Base-by-base conservation (phyloP, 805 yeast genomes). In the Kluyveromyces nonfermentans region DNA sequence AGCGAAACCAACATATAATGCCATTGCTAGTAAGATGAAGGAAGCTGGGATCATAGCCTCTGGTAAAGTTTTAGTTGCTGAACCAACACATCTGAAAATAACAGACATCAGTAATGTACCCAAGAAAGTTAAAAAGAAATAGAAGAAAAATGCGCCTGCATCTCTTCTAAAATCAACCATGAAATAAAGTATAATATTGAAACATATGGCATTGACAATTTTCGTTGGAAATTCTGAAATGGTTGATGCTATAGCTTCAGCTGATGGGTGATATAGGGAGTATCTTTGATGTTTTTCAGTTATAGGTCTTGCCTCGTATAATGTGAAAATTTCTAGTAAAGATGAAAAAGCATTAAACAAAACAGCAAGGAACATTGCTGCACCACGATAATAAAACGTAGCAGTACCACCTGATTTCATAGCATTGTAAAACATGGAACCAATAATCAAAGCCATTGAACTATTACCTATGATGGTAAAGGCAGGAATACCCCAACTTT, bases 341-440 rank as follows among this genome's bases (percentile, higher is more conserved):
- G 81, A 77, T 15, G 80, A 67, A 53, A 79, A 75, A 12, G 83
- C 78, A 56, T 78, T 78, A 61, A 77, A 79, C 54, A 79, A 65
- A 37, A 76, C 70, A 18, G 82, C 80, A 59, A 80, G 80, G 64
- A 83, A 84, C 70, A 83, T 66, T 37, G 80, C 72, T 35, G 86
- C 77, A 52, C 79, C 73, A 56, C 87, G 67, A 52, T 64, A 68
- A 57, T 71, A 77, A 50, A 79, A 73, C 2, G 77, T 70, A 0
- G 53, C 60, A 0, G 84, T 73, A 21, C 57, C 57, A 15, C 56
- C 48, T 7, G 50, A 38, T 22, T 45, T 41, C 48, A 57, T 60
- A 49, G 76, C 54, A 50, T 78, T 75, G 61, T 74, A 78, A 52
- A 77, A 80, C 50, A 80, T 70, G 1, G 85, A 78, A 28, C 80